phyloP scores from a whole-genome alignment of 2,329 filamentous ascomycete species.

The Teratosphaeria zuluensis region DNA sequence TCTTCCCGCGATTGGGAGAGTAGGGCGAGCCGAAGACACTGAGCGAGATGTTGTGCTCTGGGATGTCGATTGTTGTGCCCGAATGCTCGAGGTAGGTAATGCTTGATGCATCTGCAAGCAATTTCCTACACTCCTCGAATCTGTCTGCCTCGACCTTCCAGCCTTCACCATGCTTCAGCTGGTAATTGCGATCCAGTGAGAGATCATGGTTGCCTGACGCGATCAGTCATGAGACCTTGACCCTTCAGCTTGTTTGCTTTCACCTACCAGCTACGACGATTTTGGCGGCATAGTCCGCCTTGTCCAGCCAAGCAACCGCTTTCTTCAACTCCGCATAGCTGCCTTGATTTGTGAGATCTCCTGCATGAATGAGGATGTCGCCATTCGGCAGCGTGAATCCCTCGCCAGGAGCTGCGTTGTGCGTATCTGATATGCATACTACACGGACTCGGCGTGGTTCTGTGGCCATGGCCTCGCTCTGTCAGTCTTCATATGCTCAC shows the following conservation, averaged over 20 bases:
- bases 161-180: slow-evolving; percentile 19
- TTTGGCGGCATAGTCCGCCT: slow-evolving; percentile 58
- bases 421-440: slow-evolving; percentile 69
- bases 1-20: slow-evolving; percentile 34
- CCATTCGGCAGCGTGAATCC: slow-evolving; percentile 56
- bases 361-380: slow-evolving; percentile 66
- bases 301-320: slow-evolving; percentile 57
- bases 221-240: not conserved
- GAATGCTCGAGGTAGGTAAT: slow-evolving; percentile 58
- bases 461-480: not conserved
- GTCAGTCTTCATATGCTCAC: too few relatives aligned
- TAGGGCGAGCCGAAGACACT: slow-evolving; percentile 63
- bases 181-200: slow-evolving; percentile 46
- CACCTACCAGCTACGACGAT: slow-evolving; percentile 56
- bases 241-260: not conserved
- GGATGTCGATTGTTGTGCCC: slow-evolving; percentile 45
- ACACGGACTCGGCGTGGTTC: slow-evolving; percentile 46
- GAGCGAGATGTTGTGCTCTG: slow-evolving; percentile 46
- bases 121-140: slow-evolving; percentile 3
- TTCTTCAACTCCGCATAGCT: slow-evolving; percentile 48
- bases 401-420: slow-evolving; percentile 49
- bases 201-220: slow-evolving; percentile 62
- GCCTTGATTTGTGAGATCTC: slow-evolving; percentile 67
- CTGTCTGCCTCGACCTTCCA: slow-evolving; percentile 9
- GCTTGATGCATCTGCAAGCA: slow-evolving; percentile 41